These are phyloP conservation scores for Xylaria sp. DNA, from an alignment of 2,329 filamentous ascomycete genomes.

Conservation along the genomic window DNA sequence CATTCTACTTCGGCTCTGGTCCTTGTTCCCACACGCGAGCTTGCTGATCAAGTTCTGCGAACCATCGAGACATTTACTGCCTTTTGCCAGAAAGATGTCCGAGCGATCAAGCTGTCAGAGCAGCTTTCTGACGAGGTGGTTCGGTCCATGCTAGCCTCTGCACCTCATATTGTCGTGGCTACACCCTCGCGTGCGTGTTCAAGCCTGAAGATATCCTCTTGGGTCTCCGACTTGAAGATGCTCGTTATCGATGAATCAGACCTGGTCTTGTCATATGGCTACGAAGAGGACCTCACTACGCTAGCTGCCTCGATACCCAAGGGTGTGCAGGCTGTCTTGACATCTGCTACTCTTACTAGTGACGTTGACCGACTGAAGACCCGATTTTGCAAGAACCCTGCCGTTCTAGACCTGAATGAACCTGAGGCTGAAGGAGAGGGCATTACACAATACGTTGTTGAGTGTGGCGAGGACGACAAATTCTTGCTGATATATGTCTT, in stretches of 20 bases:
- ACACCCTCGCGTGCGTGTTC: conserved; percentile 85
- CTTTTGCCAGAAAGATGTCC: conserved; percentile 85
- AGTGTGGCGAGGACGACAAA: conserved; percentile 96
- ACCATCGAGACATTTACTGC: conserved; percentile 76
- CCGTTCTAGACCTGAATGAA: conserved; percentile 81
- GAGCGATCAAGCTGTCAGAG: conserved; percentile 84
- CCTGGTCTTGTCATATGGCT: conserved; percentile 90
- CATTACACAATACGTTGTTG: conserved; percentile 86
- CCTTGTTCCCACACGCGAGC: conserved; percentile 90
- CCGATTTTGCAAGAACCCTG: conserved; percentile 83
- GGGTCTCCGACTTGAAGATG: conserved; percentile 75
- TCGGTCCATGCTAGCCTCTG: conserved; percentile 81
- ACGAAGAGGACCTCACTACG: conserved; percentile 85
- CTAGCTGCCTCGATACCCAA: conserved; percentile 80
- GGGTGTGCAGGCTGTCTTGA: conserved; percentile 87
- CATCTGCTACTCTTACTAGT: conserved; percentile 88
- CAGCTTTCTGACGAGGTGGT: conserved; percentile 91
- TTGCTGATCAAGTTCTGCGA: conserved; percentile 88
- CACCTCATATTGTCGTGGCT: conserved; percentile 86
- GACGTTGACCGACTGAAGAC: conserved; percentile 86
- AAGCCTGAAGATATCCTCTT: conserved; percentile 73
- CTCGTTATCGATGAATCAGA: conserved; percentile 95
- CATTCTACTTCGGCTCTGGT: conserved; percentile 76
- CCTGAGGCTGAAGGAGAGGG: conserved; percentile 76
- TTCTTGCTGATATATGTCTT: conserved; percentile 92